A percentile compares a stretch with the other conserved stretches of the same genome.
These are phyloP conservation scores for Metarhizium guizhouense DNA, from an alignment of 2,329 filamentous ascomycete species.

Conservation along the genomic window DNA sequence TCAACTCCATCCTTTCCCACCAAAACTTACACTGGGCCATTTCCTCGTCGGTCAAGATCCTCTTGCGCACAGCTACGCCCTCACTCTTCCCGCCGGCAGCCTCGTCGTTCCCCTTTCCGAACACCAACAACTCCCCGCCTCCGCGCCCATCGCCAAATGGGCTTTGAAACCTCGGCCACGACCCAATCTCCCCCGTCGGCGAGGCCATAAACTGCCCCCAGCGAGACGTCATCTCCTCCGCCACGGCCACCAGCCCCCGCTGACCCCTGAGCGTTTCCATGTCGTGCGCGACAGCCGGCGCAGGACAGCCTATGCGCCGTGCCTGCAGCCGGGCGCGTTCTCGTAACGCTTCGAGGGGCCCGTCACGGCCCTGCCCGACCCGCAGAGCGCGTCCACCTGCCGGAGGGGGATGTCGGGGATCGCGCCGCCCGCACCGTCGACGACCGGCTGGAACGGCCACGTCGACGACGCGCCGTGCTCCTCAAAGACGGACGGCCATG, in stretches of 20 bases:
- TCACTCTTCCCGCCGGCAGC: constrained; percentile 24
- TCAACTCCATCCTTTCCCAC: constrained; percentile 41
- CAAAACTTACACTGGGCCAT: constrained; percentile 48
- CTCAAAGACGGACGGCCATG: too few species aligned
- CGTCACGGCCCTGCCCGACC: too few species aligned
- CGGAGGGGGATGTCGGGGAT: constrained; percentile 35
- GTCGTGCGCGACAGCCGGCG: constrained; percentile 34
- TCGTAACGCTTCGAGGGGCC: constrained; percentile 32
- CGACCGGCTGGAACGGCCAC: constrained; percentile 62
- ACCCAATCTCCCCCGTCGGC: constrained; percentile 9
- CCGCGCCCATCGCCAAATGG: constrained; percentile 24
- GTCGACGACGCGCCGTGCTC: too few species aligned
- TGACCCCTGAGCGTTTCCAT: constrained; percentile 20
- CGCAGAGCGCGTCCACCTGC: constrained; percentile 31
- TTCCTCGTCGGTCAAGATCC: constrained; percentile 33
- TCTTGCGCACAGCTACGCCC: constrained; percentile 35
- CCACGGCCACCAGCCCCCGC: constrained; percentile 28
- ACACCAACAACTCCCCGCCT: constrained; percentile 37
- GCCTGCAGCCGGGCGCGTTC: constrained; percentile 36
- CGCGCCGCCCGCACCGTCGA: constrained; percentile 43
- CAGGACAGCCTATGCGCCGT: constrained; percentile 40
- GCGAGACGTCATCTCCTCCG: constrained; percentile 33
- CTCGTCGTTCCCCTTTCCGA: constrained; percentile 53
- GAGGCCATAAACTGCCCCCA: constrained; percentile 30
- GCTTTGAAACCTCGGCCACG: constrained; percentile 35